Conservation (phyloP, 2,329 filamentous ascomycete genomes). For the Aspergillus sp. region DNA sequence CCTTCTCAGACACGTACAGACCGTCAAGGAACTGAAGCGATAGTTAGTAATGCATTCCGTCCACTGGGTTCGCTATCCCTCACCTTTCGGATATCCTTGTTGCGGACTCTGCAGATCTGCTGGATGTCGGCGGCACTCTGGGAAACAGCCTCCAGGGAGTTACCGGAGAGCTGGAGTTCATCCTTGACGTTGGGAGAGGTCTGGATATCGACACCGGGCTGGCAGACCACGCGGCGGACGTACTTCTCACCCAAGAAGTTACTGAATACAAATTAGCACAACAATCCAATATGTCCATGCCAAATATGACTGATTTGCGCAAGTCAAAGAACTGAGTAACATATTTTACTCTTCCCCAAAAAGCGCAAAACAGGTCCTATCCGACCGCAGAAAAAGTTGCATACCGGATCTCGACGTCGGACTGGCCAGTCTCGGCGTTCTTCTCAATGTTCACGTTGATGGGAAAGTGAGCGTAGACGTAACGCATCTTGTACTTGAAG, state of each 20-base stretch:
- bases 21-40: slow-evolving; percentile 87
- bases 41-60: slow-evolving; percentile 11
- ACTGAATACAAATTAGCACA: slow-evolving; percentile 50
- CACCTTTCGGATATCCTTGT: slow-evolving; percentile 99
- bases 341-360: neutral
- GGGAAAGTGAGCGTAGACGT: slow-evolving; percentile 99
- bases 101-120: slow-evolving; percentile 98
- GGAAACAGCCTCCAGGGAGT: slow-evolving; percentile 96
- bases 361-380: neutral
- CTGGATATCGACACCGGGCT: slow-evolving; percentile 85
- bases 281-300: neutral
- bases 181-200: slow-evolving; percentile 94
- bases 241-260: slow-evolving; percentile 99
- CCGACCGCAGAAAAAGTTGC: slow-evolving; percentile 35
- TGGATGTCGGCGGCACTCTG: slow-evolving; percentile 99
- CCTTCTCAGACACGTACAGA: slow-evolving; percentile 99
- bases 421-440: slow-evolving; percentile 84
- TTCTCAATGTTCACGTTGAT: slow-evolving; percentile 99
- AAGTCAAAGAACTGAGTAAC: neutral
- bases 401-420: slow-evolving; percentile 96
- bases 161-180: slow-evolving; percentile 88
- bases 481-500: slow-evolving; percentile 99
- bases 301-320: neutral
- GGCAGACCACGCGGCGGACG: slow-evolving; percentile 87
- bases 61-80: slow-evolving; percentile 22